Base-by-base conservation (phyloP, 169 alveolate genomes). In the Babesia ovis region DNA sequence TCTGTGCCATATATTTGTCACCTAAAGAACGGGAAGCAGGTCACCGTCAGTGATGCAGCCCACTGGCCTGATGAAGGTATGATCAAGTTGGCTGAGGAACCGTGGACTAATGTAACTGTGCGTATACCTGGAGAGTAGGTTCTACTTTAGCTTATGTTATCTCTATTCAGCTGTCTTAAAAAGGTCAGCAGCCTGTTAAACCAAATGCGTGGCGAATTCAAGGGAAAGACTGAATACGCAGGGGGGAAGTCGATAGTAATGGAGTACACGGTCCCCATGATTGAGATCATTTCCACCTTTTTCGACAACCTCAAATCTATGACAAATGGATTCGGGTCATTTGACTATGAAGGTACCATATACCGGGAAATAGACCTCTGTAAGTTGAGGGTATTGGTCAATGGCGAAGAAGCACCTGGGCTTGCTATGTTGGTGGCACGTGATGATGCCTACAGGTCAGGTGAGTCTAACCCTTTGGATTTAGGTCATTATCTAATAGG, bases 251-350 rank as follows among this genome's bases (percentile, higher is more conserved):
- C 80, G 35, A 77, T 90, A 11, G 91, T 90, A 45, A 50, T 92
- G 34, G 83, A 77, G 60, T 96, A 85, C 84, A 86, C 72, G 12
- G 87, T 95, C 62, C 98, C 99, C 14, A 83, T 96, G 31, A 66
- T 94, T 14, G 99, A 96, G 72, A 89, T 96, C 53, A 88, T 96
- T 20, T 90, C 91, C 42, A 96, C 95, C 72, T 95, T 96, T 76
- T 92, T 93, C 62, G 97, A 94, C 85, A 77, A 84, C 72, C 85
- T 96, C 16, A 95, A 96, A 76, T 91, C 97, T 20, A 61, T 77
- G 22, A 92, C 98, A 35, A 85, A 89, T 77, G 99, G 98, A 20
- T 90, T 68, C 79, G 94, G 92, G 0, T 91, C 97, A 11, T 72
- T 94, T 70, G 97, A 95, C 61, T 95, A 93, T 71, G 94, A 91